Evolutionary conservation across 1,284 basidiomycete species (phyloP), one percentile per base, ranked within the genome.

Genomic region (Trametes hirsuta): DNA sequence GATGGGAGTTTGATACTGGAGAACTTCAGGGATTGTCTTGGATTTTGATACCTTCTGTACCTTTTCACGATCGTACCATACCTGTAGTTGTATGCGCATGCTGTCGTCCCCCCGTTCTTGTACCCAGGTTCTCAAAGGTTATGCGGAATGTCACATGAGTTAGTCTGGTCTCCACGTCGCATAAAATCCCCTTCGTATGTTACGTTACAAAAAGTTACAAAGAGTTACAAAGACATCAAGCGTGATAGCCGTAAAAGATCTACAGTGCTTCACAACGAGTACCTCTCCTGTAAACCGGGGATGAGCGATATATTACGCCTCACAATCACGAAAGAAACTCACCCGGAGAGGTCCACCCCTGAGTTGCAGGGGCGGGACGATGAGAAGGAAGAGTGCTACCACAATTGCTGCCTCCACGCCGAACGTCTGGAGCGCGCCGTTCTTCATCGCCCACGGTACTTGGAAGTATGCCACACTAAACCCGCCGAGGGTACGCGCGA

Each of bases 381-480:
- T 74, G 24, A 84, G 66, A 21, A 86, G 42, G 71, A 84, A 85
- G 11, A 84, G 67, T 0, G 73, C 84, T 0, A 75, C 73, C 6
- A 84, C 82, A 44, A 86, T 79, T 74, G 84, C 85, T 30, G 83
- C 84, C 67, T 87, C 85, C 52, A 78, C 77, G 2, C 84, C 85
- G 66, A 86, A 84, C 6, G 82, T 81, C 66, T 84, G 81, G 30
- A 85, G 68, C 4, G 84, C 83, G 30, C 85, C 85, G 44, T 81
- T 69, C 62, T 78, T 80, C 39, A 71, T 71, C 10, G 84, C 82
- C 85, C 84, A 87, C 15, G 80, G 78, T 2, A 85, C 79, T 68
- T 88, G 85, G 73, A 84, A 88, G 69, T 82, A 88, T 0, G 86
- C 83, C 3, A 89, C 84, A 44, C 79, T 80, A 69, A 88, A 87